Evolutionary conservation across 2,329 filamentous ascomycete genomes (phyloP), one percentile per base, ranked within the genome.

Genomic region (Simplicillium aogashimaense): DNA sequence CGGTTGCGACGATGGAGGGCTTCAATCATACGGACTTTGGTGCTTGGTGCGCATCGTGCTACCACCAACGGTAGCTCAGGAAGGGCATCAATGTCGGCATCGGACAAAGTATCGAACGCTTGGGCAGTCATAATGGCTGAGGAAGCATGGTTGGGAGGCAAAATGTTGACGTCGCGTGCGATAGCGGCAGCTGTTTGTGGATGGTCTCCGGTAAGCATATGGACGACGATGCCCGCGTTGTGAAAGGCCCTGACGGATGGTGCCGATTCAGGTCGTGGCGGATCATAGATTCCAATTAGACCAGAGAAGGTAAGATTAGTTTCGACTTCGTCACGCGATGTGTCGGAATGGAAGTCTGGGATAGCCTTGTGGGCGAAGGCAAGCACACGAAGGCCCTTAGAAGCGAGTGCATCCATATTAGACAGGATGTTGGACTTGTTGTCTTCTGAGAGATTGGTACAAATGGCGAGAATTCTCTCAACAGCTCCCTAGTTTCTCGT

Each of bases 21-120:
- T 43, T 82, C 78, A 42, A 86, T 83, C 81, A 86, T 85, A 34
- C 79, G 72, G 9, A 83, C 80, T 53, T 86, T 86, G 3, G 81
- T 85, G 18, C 73, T 71, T 0, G 82, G 81, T 2, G 79, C 76
- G 51, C 81, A 85, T n/a, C 81, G 72, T 20, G 81, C 80, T 32
- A 84, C 76, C 2, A 84, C 81, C 3, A 83, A 62, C 1, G 80
- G 81, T 2, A 84, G 57, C 7, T 78, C 67, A 0, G 76, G 75
- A 3, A 84, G 67, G 1, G 57, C 53, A 43, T 85, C 80, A 14
- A 84, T 74, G 47, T 83, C 66, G 0, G 70, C 67, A 34, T 83
- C 76, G 0, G 67, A 67, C 8, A 84, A 60, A 29, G 69, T 68
- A 47, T 84, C 80, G 43, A 86, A 83, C 43, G 81, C 69, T 15